Base-by-base conservation (phyloP, 345 rosid genomes). In the Rubroshorea leprosula region DNA sequence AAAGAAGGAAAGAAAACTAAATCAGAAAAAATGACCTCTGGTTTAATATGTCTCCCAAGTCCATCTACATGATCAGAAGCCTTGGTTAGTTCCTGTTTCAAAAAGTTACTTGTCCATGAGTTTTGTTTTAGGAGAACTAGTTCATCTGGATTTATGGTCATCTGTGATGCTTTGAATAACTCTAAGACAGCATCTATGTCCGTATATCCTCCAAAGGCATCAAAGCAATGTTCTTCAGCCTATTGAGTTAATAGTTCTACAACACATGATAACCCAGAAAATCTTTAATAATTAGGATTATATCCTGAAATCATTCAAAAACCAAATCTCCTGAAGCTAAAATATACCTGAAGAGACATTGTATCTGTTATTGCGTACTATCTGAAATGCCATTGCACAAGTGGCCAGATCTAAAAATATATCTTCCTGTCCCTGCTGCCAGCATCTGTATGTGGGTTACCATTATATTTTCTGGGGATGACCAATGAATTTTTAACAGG, bases 371-470 rank as follows among this genome's bases (percentile, higher is more conserved):
- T 61, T 45, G 43, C 85, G 83, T 62, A 89, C 68, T 51, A 87
- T 35, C n/a, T 85, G 84, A 61, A 87, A 93, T 50, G 94, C 89
- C 85, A 87, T 67, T 13, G 91, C 89, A 43, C 84, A 80, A 61
- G 89, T 74, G 18, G 75, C 62, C 49, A 65, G 21, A 68, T 87
- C 91, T 61, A 67, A 68, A 73, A 76, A 75, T 75, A 85, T 75
- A 62, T 81, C 88, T 67, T 83, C 91, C 59, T 80, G 82, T 19
- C 86, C 88, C 71, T 75, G 81, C 66, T 70, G 65, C 97, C 97
- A 89, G 66, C 61, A 79, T 64, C 96, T 93, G 79, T 64, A 68
- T 57, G 62, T 51, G 51, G 20, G 55, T 52, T 52, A 71, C 63
- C 18, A 53, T 51, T 55, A 76, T 63, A 57, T 27, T 64, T 58